Percentiles rank a stretch among this genome's conserved stretches.
These are phyloP conservation scores for Fusarium palustre DNA, from an alignment of 2,329 filamentous ascomycete species.

Conservation along the genomic window DNA sequence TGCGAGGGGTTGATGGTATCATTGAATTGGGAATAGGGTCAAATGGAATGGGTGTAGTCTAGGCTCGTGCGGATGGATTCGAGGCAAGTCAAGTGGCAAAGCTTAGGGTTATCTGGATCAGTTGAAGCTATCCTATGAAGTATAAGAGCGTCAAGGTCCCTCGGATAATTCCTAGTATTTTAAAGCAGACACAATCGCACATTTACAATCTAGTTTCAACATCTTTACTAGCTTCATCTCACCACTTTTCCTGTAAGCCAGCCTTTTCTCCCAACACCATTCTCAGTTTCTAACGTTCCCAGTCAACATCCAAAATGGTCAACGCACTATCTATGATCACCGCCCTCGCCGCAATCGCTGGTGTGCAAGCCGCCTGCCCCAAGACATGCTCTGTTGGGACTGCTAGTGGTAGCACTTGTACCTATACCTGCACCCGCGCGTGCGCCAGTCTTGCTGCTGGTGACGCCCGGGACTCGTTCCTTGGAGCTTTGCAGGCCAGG, in stretches of 20 bases:
- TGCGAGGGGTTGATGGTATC: background rate
- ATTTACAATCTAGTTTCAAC: background rate
- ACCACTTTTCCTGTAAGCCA: background rate
- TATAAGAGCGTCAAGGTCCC: background rate
- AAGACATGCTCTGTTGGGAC: background rate
- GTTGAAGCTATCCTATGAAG: background rate
- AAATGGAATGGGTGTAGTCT: background rate
- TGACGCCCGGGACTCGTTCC: constrained; percentile 1
- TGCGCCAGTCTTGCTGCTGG: background rate
- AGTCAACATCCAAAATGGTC: background rate
- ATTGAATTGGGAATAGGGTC: background rate
- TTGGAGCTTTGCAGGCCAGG: background rate
- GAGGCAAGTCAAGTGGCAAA: background rate
- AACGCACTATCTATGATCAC: background rate
- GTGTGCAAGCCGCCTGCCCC: constrained; percentile 10
- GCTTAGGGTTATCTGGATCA: background rate
- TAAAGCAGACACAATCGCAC: background rate
- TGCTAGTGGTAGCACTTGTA: background rate
- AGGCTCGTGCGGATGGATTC: background rate
- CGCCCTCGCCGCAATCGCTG: background rate
- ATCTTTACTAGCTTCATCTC: background rate
- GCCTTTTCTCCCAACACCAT: background rate
- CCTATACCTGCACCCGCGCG: constrained; percentile 1
- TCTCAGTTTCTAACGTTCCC: background rate
- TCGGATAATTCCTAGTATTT: background rate